Conservation (phyloP, 371 early-diverging fungal species). For the Apophysomyces ossiformis region DNA sequence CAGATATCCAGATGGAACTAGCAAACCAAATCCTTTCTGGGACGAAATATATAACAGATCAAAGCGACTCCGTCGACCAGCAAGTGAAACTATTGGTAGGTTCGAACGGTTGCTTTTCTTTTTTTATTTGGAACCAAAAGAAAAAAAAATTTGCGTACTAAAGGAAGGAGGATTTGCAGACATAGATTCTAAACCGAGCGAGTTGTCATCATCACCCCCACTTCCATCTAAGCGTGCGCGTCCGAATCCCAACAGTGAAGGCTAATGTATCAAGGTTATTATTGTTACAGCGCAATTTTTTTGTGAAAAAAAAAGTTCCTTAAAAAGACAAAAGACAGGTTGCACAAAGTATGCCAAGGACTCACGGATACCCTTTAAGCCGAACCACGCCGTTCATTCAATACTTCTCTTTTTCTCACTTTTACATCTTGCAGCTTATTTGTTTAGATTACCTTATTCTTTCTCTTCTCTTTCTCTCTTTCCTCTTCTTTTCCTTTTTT, state of each 20-base stretch:
- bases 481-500: not conserved
- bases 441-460: not conserved
- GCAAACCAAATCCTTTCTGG: constrained; percentile 24
- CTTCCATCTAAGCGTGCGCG: constrained; percentile 1
- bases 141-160: not conserved
- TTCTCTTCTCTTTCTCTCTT: not conserved
- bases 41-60: constrained; percentile 19
- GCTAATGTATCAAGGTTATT: not conserved
- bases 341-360: constrained; percentile 11
- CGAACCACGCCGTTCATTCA: constrained; percentile 8
- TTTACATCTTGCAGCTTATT: constrained; percentile 7
- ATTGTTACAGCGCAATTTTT: constrained; percentile 2
- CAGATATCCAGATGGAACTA: constrained; percentile 20
- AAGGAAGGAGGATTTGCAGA: not conserved
- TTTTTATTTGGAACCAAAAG: not conserved
- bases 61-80: constrained; percentile 1
- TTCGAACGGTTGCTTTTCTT: not conserved
- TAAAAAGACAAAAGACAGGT: constrained; percentile 8
- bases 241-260: not conserved
- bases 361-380: constrained; percentile 12
- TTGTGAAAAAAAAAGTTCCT: constrained; percentile 4
- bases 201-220: not conserved
- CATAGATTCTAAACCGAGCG: too few species aligned
- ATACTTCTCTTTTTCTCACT: constrained; percentile 6
- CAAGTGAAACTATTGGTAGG: not conserved